phyloP scores from a whole-genome alignment of 768 basidiomycete genomes.

The Gyrodon lividus region DNA sequence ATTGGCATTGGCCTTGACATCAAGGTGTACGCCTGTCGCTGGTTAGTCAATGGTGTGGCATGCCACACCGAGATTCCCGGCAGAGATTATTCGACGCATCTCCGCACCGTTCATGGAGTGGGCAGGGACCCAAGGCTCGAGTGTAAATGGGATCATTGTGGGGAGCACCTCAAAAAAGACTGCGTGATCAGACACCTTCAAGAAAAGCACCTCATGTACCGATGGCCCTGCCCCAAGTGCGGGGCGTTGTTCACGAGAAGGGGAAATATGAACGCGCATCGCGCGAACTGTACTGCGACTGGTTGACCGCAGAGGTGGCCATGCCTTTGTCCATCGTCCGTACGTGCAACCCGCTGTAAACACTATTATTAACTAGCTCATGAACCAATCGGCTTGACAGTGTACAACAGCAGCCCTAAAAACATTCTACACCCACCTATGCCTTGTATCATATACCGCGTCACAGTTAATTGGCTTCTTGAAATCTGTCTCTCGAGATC shows the following conservation, averaged over 20 bases:
- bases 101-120: conserved; percentile 12
- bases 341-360: not conserved
- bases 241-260: conserved; percentile 17
- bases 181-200: conserved; percentile 23
- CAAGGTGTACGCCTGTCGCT: conserved; percentile 8
- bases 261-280: conserved; percentile 18
- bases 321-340: not conserved
- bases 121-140: not conserved
- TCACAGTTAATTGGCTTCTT: no score
- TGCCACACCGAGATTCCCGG: conserved; percentile 15
- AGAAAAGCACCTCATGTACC: conserved; percentile 21
- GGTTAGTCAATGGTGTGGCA: conserved; percentile 7
- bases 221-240: conserved; percentile 25
- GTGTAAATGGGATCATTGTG: conserved; percentile 21
- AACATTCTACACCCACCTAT: no score
- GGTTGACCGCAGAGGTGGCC: not conserved
- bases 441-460: no score
- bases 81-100: conserved; percentile 14
- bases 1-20: conserved; percentile 2
- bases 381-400: not conserved
- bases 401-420: not conserved
- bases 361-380: not conserved
- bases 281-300: conserved; percentile 1
- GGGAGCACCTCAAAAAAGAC: conserved; percentile 12
- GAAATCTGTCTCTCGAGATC: no score